Percentiles rank a stretch among this genome's conserved stretches.
phyloP scores from a whole-genome alignment of 139 green algal species.

The Tetratostichococcus sp. region DNA sequence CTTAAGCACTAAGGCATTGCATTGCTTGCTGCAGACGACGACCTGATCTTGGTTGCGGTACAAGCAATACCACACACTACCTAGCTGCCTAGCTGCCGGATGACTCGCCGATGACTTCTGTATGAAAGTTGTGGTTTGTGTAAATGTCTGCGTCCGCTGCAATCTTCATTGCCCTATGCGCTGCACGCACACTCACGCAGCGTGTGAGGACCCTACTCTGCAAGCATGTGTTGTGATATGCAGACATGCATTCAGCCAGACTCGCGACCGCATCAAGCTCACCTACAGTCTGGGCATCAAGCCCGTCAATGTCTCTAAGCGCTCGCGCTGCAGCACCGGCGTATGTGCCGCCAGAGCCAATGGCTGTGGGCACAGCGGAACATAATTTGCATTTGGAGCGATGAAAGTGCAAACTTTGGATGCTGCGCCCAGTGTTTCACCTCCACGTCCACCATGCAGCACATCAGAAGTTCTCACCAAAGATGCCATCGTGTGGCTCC shows the following conservation, averaged over 20 bases:
- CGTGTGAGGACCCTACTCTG: background rate
- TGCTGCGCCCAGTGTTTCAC: no score
- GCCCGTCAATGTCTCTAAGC: constrained; percentile 64
- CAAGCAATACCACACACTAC: constrained; percentile 35
- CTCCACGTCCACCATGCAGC: background rate
- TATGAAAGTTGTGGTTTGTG: constrained; percentile 87
- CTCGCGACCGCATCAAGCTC: background rate
- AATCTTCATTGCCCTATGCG: constrained; percentile 83
- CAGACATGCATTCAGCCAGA: constrained; percentile 1
- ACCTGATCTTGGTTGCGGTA: constrained; percentile 77
- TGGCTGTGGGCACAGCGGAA: constrained; percentile 52
- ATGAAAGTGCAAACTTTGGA: no score
- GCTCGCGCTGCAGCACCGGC: constrained; percentile 74
- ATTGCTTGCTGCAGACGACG: constrained; percentile 41
- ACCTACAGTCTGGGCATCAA: constrained; percentile 57
- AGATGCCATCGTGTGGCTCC: constrained; percentile 81
- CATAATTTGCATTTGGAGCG: no score
- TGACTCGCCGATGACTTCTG: constrained; percentile 14
- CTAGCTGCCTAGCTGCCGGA: background rate
- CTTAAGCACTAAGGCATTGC: background rate
- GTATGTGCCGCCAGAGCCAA: constrained; percentile 73
- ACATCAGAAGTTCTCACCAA: constrained; percentile 29
- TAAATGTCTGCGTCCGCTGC: constrained; percentile 91
- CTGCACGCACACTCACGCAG: constrained; percentile 21
- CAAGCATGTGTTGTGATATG: background rate